Conservation (phyloP, 2,329 filamentous ascomycete genomes). For the Torrubiellomyces zombiae region DNA sequence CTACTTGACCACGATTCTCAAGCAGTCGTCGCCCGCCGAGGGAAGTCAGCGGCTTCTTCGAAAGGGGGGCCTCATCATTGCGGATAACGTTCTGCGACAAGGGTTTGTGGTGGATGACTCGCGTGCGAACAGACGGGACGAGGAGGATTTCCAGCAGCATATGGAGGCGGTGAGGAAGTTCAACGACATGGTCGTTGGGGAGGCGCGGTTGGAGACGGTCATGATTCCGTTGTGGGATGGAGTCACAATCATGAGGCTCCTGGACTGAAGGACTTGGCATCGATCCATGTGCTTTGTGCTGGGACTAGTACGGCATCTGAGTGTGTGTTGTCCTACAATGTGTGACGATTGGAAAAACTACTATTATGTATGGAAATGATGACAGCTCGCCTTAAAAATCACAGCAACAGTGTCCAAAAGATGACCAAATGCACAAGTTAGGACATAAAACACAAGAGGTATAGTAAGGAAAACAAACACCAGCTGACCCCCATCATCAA, state of each 20-base stretch:
- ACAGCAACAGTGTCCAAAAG: too few species aligned
- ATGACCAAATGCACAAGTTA: too few species aligned
- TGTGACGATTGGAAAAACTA: too few species aligned
- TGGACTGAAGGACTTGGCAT: conserved; percentile 14
- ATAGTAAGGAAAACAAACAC: background rate
- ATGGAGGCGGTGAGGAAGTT: conserved; percentile 16
- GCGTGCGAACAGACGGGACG: conserved; percentile 1
- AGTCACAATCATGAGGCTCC: conserved; percentile 19
- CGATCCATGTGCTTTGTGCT: too few species aligned
- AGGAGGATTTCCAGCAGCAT: conserved; percentile 6
- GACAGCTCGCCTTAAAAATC: too few species aligned
- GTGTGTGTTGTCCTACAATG: too few species aligned
- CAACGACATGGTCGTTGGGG: conserved; percentile 15
- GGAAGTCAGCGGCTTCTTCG: conserved; percentile 25
- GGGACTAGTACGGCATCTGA: background rate
- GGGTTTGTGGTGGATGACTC: conserved; percentile 26
- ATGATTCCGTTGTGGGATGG: conserved; percentile 27
- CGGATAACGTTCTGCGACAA: conserved; percentile 34
- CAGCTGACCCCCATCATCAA: too few species aligned
- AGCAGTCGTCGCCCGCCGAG: conserved; percentile 23
- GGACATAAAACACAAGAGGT: background rate
- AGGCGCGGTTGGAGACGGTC: conserved; percentile 21
- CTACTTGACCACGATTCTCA: conserved; percentile 29
- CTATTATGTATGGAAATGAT: too few species aligned
- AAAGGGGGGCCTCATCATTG: conserved; percentile 32